phyloP scores from a whole-genome alignment of 345 rosid species.

The Cardiospermum halicacabum region DNA sequence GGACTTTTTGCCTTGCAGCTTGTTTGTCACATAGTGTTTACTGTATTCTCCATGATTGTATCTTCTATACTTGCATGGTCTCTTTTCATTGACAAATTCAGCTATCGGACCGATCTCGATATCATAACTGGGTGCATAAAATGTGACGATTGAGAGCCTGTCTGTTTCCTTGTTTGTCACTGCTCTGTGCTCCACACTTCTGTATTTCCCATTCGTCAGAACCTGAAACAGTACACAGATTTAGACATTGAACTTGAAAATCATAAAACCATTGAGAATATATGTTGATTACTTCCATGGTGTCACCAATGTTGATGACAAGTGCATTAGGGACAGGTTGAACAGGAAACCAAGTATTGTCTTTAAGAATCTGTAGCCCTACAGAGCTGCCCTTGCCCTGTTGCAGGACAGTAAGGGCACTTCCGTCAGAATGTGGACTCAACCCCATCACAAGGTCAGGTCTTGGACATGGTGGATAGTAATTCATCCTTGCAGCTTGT shows the following conservation, averaged over 20 bases:
- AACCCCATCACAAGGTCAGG: slow-evolving; percentile 96
- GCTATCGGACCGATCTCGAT: slow-evolving; percentile 71
- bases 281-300: slow-evolving; percentile 48
- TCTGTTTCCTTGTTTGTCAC: slow-evolving; percentile 68
- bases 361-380: slow-evolving; percentile 85
- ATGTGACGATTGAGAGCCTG: slow-evolving; percentile 87
- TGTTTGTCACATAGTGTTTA: slow-evolving; percentile 74
- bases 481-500: slow-evolving; percentile 97
- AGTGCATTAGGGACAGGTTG: slow-evolving; percentile 60
- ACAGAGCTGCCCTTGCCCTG: slow-evolving; percentile 59
- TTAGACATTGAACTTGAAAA: background rate
- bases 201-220: slow-evolving; percentile 86
- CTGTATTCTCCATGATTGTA: slow-evolving; percentile 92
- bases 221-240: slow-evolving; percentile 38
- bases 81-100: slow-evolving; percentile 66
- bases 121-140: slow-evolving; percentile 94
- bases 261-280: background rate
- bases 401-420: slow-evolving; percentile 91
- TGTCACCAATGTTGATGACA: slow-evolving; percentile 91
- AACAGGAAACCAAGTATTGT: slow-evolving; percentile 61
- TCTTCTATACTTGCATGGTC: slow-evolving; percentile 78
- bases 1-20: slow-evolving; percentile 80
- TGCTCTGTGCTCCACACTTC: slow-evolving; percentile 94
- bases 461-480: slow-evolving; percentile 89
- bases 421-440: slow-evolving; percentile 97